A percentile compares a stretch with the other conserved stretches of the same genome.
Evolutionary conservation across 768 basidiomycete genomes (phyloP).

Genomic region (Rhodotorula sphaerocarpa): DNA sequence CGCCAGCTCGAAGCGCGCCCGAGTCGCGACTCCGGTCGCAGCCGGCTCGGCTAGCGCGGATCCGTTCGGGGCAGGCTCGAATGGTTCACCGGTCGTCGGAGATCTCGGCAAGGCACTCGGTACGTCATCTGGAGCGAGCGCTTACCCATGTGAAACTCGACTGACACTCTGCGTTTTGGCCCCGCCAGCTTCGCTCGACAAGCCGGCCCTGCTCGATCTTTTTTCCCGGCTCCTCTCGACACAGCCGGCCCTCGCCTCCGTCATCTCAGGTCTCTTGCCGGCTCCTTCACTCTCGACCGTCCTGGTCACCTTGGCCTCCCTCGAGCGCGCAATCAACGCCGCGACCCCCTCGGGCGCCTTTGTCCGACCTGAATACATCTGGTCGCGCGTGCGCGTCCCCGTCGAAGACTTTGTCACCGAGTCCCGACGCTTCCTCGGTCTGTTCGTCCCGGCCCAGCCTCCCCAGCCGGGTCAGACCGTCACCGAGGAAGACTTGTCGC

Average conservation of each 20-base stretch:
- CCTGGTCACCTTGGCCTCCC: conserved; percentile 1
- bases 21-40: background rate
- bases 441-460: conserved; percentile 23
- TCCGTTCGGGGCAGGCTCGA: background rate
- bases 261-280: conserved; percentile 34
- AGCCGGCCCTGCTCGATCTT: conserved; percentile 33
- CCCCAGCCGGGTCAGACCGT: background rate
- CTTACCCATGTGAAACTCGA: background rate
- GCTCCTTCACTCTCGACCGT: conserved; percentile 19
- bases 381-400: conserved; percentile 29
- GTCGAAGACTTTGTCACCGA: conserved; percentile 35
- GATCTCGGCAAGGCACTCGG: conserved; percentile 39
- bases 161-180: background rate
- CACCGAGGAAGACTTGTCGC: conserved; percentile 10
- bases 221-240: conserved; percentile 34
- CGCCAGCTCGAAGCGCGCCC: background rate
- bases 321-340: conserved; percentile 22
- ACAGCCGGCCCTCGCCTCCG: conserved; percentile 28
- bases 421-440: conserved; percentile 8
- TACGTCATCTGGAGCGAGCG: conserved; percentile 2
- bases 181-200: conserved; percentile 33
- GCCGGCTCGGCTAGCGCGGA: background rate
- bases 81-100: background rate
- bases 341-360: conserved; percentile 33
- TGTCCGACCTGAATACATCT: conserved; percentile 33